Evolutionary conservation across 495 filamentous ascomycete genomes (phyloP).

Genomic region (Xylaria nigripes): DNA sequence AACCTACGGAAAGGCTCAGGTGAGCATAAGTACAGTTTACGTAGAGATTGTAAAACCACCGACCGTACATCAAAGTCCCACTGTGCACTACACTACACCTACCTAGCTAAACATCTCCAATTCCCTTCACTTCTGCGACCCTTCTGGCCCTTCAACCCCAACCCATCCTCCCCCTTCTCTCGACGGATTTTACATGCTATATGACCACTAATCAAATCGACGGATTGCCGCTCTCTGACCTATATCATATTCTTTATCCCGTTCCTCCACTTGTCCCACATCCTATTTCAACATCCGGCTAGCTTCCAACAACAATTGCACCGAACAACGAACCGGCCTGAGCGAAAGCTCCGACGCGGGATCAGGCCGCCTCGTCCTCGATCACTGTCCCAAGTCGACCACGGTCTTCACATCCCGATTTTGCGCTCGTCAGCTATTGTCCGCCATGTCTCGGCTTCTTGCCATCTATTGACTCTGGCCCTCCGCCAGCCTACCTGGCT

Average conservation of each 20-base stretch:
- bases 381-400: conserved; percentile 20
- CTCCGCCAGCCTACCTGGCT: conserved; percentile 36
- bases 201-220: background rate
- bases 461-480: conserved; percentile 43
- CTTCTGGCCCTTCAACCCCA: background rate
- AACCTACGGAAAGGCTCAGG: background rate
- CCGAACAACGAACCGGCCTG: conserved; percentile 2
- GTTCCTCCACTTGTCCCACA: background rate
- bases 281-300: background rate
- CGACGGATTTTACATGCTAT: background rate
- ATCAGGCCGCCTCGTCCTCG: conserved; percentile 21
- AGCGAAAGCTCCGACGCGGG: conserved; percentile 8
- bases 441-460: conserved; percentile 43
- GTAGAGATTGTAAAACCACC: background rate
- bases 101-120: conserved; percentile 4
- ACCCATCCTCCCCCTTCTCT: background rate
- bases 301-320: background rate
- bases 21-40: background rate
- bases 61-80: conserved; percentile 3
- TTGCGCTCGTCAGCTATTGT: conserved; percentile 28
- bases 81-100: background rate
- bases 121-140: conserved; percentile 5
- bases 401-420: conserved; percentile 7
- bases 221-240: background rate
- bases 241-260: background rate